phyloP scores from a whole-genome alignment of 1,139 yeast species.

The Starmera stellimalicola region DNA sequence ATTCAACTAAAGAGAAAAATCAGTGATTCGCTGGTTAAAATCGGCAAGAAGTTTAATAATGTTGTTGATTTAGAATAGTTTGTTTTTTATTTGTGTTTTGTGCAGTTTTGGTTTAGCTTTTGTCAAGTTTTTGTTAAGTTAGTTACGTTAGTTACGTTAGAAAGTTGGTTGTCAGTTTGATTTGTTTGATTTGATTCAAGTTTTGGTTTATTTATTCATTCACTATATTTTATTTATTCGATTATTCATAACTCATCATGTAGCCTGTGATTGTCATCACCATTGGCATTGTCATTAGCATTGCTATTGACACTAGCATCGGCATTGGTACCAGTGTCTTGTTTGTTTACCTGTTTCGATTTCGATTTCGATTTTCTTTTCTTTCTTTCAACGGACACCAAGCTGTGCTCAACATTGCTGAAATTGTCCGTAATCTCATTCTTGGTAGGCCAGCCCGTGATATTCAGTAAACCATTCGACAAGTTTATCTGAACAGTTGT shows the following conservation, averaged over 20 bases:
- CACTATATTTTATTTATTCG: not conserved
- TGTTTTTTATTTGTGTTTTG: not conserved
- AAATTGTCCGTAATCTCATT: not conserved
- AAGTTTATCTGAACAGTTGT: slow-evolving; percentile 1
- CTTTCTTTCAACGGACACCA: not conserved
- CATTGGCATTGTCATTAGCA: not conserved
- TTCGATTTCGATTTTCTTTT: not conserved
- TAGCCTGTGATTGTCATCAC: not conserved
- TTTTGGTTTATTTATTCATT: not conserved
- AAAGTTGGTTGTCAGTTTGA: not conserved
- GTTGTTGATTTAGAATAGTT: slow-evolving; percentile 4
- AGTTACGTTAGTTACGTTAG: too few relatives aligned
- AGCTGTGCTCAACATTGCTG: not conserved
- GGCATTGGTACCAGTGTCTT: not conserved
- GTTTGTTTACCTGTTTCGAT: not conserved
- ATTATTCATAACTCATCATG: slow-evolving; percentile 1
- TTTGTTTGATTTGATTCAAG: not conserved
- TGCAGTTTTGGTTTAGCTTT: not conserved
- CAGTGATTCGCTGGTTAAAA: slow-evolving; percentile 17
- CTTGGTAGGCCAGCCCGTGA: not conserved
- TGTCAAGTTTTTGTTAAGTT: not conserved
- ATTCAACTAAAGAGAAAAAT: slow-evolving; percentile 17
- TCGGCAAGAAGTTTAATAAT: slow-evolving; percentile 14
- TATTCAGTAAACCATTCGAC: not conserved
- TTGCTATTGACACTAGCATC: not conserved